Evolutionary conservation across 495 filamentous ascomycete species (phyloP).

Genomic region (Daldinia concentrica): DNA sequence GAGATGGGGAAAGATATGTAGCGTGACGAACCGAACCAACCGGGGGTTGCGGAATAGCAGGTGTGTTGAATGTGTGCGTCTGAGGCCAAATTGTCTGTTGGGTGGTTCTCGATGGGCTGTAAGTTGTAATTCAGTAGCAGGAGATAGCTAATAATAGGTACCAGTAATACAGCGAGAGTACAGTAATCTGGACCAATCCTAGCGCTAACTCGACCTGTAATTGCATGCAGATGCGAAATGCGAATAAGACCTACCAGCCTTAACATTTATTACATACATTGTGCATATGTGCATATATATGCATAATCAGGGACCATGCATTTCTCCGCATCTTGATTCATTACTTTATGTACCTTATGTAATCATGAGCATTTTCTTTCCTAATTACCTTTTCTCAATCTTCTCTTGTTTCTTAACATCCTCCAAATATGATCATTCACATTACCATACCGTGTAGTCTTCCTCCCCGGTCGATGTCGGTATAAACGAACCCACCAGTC

Average conservation of each 20-base stretch:
- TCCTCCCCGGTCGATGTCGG: neutral
- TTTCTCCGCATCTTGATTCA: neutral
- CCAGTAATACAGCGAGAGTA: slow-evolving; percentile 8
- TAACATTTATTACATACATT: slow-evolving; percentile 11
- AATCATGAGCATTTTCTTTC: neutral
- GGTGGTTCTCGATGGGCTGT: slow-evolving; percentile 9
- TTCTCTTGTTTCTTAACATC: neutral
- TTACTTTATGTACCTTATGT: neutral
- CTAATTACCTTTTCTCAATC: neutral
- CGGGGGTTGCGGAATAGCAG: neutral
- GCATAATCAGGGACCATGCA: neutral
- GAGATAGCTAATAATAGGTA: slow-evolving; percentile 34
- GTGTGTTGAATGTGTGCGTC: slow-evolving; percentile 9
- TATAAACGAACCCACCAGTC: slow-evolving; percentile 8
- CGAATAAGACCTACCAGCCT: slow-evolving; percentile 11
- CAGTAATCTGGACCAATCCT: slow-evolving; percentile 31
- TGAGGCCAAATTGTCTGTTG: slow-evolving; percentile 28
- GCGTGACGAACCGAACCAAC: slow-evolving; percentile 6
- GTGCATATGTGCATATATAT: slow-evolving; percentile 14
- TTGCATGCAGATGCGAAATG: slow-evolving; percentile 11
- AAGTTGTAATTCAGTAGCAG: neutral
- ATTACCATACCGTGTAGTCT: neutral
- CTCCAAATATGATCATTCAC: slow-evolving; percentile 8
- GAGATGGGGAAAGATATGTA: slow-evolving; percentile 2
- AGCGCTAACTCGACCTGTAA: slow-evolving; percentile 21